Evolutionary conservation across 164 flowering plant genomes (phyloP).

Genomic region (Magnolia officinalis): DNA sequence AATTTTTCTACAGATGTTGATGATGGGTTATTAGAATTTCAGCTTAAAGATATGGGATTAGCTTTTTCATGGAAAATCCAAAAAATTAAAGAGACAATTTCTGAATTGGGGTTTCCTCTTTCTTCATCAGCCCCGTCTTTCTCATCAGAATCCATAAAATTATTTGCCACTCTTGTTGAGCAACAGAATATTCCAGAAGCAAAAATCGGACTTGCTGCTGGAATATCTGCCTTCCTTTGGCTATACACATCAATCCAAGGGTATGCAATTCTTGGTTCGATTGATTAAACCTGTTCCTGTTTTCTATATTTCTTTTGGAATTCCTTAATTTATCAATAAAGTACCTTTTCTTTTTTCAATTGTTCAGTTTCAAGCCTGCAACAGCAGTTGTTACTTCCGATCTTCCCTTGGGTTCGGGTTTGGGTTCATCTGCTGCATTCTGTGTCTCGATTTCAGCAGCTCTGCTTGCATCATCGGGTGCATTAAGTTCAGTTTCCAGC

Average conservation of each 20-base stretch:
- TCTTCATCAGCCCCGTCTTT: constrained; percentile 53
- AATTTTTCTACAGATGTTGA: constrained; percentile 33
- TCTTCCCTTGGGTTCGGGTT: constrained; percentile 90
- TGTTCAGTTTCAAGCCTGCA: constrained; percentile 72
- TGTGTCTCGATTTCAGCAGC: constrained; percentile 93
- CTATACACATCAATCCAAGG: constrained; percentile 73
- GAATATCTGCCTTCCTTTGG: constrained; percentile 82
- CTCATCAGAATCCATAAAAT: constrained; percentile 40
- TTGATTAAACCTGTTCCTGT: not conserved
- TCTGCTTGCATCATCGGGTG: constrained; percentile 56
- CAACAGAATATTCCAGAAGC: constrained; percentile 79
- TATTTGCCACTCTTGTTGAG: constrained; percentile 51
- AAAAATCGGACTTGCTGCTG: constrained; percentile 66
- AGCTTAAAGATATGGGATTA: constrained; percentile 61
- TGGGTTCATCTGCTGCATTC: constrained; percentile 95
- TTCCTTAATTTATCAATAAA: not conserved
- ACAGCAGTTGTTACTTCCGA: constrained; percentile 65
- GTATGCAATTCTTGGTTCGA: constrained; percentile 25
- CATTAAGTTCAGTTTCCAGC: constrained; percentile 36
- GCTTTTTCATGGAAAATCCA: constrained; percentile 78
- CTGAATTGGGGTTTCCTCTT: constrained; percentile 25
- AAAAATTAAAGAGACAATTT: constrained; percentile 49
- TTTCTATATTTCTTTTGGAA: not conserved
- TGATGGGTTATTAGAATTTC: constrained; percentile 48
- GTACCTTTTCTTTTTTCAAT: constrained; percentile 1